Conservation (phyloP, 2,329 filamentous ascomycete species). For the Colletotrichum sp. region DNA sequence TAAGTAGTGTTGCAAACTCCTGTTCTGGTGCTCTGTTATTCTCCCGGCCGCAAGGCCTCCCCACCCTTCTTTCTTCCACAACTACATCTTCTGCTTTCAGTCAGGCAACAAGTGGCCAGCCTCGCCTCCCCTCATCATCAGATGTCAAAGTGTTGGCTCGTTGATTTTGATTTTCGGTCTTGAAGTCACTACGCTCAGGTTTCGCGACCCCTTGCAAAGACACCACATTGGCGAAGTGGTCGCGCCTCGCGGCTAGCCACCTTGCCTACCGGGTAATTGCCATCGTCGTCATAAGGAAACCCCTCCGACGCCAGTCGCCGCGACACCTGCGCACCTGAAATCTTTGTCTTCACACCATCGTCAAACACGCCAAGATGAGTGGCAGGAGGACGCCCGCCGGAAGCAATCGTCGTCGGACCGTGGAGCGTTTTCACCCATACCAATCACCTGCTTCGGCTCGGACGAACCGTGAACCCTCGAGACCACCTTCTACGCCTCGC, state of each 20-base stretch:
- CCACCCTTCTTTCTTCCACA: background rate
- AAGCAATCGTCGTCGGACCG: background rate
- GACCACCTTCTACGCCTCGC: background rate
- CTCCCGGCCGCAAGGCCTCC: background rate
- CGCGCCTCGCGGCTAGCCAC: background rate
- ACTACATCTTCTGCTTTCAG: background rate
- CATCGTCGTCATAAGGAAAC: background rate
- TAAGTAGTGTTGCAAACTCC: background rate
- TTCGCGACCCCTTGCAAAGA: background rate
- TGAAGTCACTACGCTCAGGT: background rate
- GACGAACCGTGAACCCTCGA: background rate
- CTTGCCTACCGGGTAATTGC: background rate
- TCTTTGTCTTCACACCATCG: background rate
- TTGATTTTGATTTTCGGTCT: background rate
- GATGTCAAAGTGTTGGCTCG: background rate
- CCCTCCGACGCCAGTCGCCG: background rate
- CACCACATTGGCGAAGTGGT: background rate
- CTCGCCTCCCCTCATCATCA: background rate
- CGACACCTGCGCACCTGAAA: background rate
- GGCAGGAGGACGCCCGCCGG: background rate
- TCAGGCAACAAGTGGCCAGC: background rate
- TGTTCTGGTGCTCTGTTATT: background rate
- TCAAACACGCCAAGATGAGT: background rate
- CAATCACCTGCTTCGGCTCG: background rate
- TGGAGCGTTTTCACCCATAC: background rate